A percentile compares a stretch with the other conserved stretches of the same genome.
Conservation (phyloP, 1,139 yeast species). For the Magnusiomyces fungicola region DNA sequence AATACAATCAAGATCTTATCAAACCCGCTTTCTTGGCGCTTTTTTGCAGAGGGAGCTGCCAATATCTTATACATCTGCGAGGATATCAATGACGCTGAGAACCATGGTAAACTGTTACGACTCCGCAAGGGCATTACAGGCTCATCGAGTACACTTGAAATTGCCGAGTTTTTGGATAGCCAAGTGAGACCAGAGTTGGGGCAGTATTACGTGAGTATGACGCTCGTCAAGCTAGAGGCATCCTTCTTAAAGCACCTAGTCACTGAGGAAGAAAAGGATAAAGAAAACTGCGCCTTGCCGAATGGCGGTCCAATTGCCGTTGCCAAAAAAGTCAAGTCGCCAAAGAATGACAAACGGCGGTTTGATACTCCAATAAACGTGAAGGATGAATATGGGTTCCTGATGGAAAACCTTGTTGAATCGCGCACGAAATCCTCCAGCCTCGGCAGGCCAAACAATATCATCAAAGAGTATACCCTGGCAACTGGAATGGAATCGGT, state of each 20-base stretch:
- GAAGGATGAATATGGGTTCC: conserved; percentile 18
- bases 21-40: conserved; percentile 18
- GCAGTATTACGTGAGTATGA: conserved; percentile 14
- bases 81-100: conserved; percentile 9
- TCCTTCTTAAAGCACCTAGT: conserved; percentile 8
- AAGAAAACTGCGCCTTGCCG: background rate
- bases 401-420: conserved; percentile 20
- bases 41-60: conserved; percentile 27
- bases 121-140: conserved; percentile 21
- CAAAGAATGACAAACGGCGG: no score
- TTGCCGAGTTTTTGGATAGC: conserved; percentile 15
- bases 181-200: conserved; percentile 17
- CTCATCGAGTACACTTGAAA: conserved; percentile 16
- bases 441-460: no score
- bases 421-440: no score
- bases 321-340: no score
- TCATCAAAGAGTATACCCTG: no score
- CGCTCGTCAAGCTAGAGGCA: conserved; percentile 16
- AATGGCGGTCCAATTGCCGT: no score
- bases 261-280: background rate
- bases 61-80: conserved; percentile 19
- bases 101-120: conserved; percentile 20
- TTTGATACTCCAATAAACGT: conserved; percentile 9
- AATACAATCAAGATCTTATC: no score
- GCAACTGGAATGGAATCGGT: no score